Evolutionary conservation across 169 alveolate species (phyloP), one percentile per base, ranked within the genome.

Genomic region (Eimeria necatrix): DNA sequence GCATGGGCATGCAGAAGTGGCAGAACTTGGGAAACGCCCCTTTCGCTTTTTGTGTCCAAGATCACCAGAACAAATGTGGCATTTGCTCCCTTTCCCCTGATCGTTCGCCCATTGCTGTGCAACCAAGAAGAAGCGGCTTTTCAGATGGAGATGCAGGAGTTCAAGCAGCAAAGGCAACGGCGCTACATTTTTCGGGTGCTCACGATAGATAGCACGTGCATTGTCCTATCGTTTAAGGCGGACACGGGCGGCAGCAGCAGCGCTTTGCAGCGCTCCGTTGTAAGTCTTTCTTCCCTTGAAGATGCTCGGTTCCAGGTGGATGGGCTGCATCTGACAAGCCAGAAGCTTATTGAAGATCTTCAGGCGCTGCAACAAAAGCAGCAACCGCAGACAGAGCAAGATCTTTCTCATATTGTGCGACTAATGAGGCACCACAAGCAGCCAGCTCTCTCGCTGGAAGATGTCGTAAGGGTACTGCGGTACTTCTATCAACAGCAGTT

Each of bases 401-500:
- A 53, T 46, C 22, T 46, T 46, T 46, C 80, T 59, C 92, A 14
- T 26, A 53, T 85, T 10, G 20, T 59, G 81, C 68, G 59, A 26
- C 24, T 85, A 71, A 49, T 22, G 14, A 16, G 61, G 24, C 70
- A 60, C 80, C 80, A 85, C 92, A 85, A 60, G 92, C 92, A 41
- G 8, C 92, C 92, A 41, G 80, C 80, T 85, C 81, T 85, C 5
- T 46, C 92, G 24, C 14, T 85, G 81, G 46, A 78, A n/a, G 92
- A 85, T 85, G 80, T 85, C 52, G 81, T 60, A 46, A 56, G 64
- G 80, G 64, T 85, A 16, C 64, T 20, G 20, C 80, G 92, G 60
- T 59, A 85, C 10, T 85, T 85, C 26, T 92, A 92, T 26, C 84
- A 73, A 49, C 95, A 92, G 51, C 95, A 92, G 95, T 87, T 92